These are phyloP conservation scores for Colletotrichum brevisporum DNA, from an alignment of 2,329 filamentous ascomycete genomes.

Conservation along the genomic window DNA sequence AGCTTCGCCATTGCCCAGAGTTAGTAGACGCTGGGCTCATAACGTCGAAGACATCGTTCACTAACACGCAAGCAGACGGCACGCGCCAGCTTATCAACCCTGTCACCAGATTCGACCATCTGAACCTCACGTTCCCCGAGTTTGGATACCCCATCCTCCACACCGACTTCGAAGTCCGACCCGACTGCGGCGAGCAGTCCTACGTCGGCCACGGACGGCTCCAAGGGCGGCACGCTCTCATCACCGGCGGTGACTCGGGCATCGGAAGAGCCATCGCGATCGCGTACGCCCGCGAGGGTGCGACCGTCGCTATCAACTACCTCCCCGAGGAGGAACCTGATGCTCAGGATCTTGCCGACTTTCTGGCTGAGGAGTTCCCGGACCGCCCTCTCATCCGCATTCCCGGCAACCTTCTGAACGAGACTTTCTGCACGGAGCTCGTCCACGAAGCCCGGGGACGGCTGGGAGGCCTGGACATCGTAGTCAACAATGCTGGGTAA, in stretches of 20 bases:
- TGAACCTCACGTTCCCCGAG: conserved; percentile 26
- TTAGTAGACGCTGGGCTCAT: not conserved
- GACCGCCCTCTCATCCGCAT: conserved; percentile 9
- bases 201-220: conserved; percentile 6
- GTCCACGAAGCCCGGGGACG: conserved; percentile 11
- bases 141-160: conserved; percentile 24
- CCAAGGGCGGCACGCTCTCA: not conserved
- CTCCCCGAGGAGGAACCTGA: conserved; percentile 40
- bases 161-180: conserved; percentile 17
- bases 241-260: conserved; percentile 27
- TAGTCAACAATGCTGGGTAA: not conserved
- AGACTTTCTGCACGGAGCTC: conserved; percentile 30
- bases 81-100: not conserved
- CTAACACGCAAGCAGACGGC: not conserved
- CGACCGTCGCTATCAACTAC: conserved; percentile 40
- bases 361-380: conserved; percentile 4
- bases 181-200: conserved; percentile 15
- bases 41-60: not conserved
- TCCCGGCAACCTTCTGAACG: conserved; percentile 26
- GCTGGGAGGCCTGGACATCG: conserved; percentile 2
- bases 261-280: conserved; percentile 39
- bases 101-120: conserved; percentile 7
- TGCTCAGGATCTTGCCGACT: conserved; percentile 25
- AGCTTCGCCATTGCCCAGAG: not conserved
- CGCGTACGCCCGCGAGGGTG: conserved; percentile 39